Base-by-base conservation (phyloP, 164 flowering plant genomes). In the Berberis thunbergii region DNA sequence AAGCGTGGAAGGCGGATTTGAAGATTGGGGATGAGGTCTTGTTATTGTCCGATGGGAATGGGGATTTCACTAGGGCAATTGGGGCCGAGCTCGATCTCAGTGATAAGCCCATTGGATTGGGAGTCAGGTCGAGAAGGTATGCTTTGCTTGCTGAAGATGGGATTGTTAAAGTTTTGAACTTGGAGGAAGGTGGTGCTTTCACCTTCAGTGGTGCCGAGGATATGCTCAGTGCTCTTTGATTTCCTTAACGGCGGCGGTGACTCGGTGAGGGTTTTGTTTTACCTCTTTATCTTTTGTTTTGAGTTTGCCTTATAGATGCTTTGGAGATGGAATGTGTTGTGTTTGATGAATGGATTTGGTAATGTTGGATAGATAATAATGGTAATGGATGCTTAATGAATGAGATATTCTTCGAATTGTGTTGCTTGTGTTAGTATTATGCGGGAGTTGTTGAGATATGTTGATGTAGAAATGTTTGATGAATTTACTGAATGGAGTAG, bases 41-140 rank as follows among this genome's bases (percentile, higher is more conserved):
- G 62, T 57, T 87, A 73, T 58, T 87, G 72, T 78, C 84, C 3
- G 94, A 87, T 52, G 94, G 89, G 45, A 87, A 87, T 67, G 85
- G 86, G 3, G 87, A 80, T n/a, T 85, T 81, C 77, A 86, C 86
- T 6, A 72, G 64, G 54, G 87, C 87, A 0, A 76, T 80, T 59
- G 89, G 87, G 62, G 76, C 73, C 43, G 93, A 84, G 76, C 68
- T 83, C n/a, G 83, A 83, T 64, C 59, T 83, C 64, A 74, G 80
- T n/a, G 86, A 83, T 60, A 80, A 83, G 70, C 86, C 86, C 2
- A 74, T 82, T 45, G 88, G 88, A 0, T 59, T 84, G 62, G 88
- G 88, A 4, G 78, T 84, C 5, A 61, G 88, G 80, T 84, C 88
- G 11, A 72, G 86, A 62, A 49, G 85, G 61, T 84, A 84, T 68